phyloP scores from a whole-genome alignment of 2,329 filamentous ascomycete species.

The Cladophialophora yegresii region DNA sequence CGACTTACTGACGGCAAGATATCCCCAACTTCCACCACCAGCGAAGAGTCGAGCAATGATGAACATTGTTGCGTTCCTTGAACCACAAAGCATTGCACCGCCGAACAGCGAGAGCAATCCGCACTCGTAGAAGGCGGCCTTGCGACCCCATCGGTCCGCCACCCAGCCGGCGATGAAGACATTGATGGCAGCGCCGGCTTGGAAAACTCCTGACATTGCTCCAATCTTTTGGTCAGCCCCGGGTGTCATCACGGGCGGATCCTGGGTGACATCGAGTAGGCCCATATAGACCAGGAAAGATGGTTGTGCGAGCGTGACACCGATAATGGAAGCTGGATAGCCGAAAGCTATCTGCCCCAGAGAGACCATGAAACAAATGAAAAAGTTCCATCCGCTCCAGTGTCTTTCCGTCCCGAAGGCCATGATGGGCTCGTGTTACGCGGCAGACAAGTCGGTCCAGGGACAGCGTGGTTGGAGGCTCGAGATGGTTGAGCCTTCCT shows the following conservation, averaged over 20 bases:
- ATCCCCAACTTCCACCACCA: slow-evolving; percentile 27
- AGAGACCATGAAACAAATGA: slow-evolving; percentile 27
- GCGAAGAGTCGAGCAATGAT: slow-evolving; percentile 28
- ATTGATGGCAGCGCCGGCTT: slow-evolving; percentile 27
- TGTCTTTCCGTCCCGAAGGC: slow-evolving; percentile 13
- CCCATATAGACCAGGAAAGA: slow-evolving; percentile 45
- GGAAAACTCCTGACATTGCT: slow-evolving; percentile 26
- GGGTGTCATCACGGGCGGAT: slow-evolving; percentile 1
- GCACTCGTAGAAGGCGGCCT: slow-evolving; percentile 48
- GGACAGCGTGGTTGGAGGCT: no score
- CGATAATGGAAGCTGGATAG: slow-evolving; percentile 28
- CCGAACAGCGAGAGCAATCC: slow-evolving; percentile 23
- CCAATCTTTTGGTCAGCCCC: slow-evolving; percentile 22
- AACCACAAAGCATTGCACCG: slow-evolving; percentile 21
- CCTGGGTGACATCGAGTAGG: slow-evolving; percentile 8
- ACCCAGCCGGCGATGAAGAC: slow-evolving; percentile 30
- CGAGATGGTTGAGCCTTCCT: no score
- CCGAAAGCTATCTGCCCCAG: slow-evolving; percentile 28
- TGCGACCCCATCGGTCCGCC: slow-evolving; percentile 56
- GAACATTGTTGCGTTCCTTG: slow-evolving; percentile 22
- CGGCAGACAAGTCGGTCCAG: no score
- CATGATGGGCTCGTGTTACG: slow-evolving; percentile 12
- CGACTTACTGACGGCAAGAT: slow-evolving; percentile 21
- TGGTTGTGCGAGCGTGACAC: slow-evolving; percentile 42
- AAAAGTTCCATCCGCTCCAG: slow-evolving; percentile 28